These are phyloP conservation scores for Pseudomicrostroma phylloplanum DNA, from an alignment of 1,284 basidiomycete species.

Conservation along the genomic window DNA sequence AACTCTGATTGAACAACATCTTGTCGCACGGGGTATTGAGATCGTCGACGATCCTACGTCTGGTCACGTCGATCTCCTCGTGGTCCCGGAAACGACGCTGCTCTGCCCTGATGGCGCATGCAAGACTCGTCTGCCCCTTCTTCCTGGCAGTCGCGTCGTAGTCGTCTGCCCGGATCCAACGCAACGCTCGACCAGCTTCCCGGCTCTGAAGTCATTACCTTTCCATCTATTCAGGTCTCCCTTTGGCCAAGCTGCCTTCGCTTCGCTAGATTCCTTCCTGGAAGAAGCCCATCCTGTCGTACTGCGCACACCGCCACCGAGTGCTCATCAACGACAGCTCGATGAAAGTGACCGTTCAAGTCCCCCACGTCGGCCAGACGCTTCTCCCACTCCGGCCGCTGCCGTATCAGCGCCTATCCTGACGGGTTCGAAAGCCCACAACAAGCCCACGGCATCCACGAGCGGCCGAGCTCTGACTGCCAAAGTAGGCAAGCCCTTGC, in stretches of 20 bases:
- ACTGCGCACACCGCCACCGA: slow-evolving; percentile 13
- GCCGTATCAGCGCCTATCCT: too few species aligned
- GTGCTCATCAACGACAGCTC: neutral
- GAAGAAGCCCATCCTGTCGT: slow-evolving; percentile 21
- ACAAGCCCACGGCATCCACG: too few species aligned
- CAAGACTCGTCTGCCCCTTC: neutral
- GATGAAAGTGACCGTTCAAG: too few species aligned
- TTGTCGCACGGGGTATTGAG: slow-evolving; percentile 1
- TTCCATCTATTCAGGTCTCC: slow-evolving; percentile 22
- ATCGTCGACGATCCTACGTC: neutral
- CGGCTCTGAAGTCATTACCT: neutral
- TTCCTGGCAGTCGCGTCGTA: slow-evolving; percentile 7
- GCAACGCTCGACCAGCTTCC: slow-evolving; percentile 3
- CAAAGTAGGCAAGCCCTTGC: neutral
- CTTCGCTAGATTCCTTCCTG: slow-evolving; percentile 26
- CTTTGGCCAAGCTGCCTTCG: slow-evolving; percentile 27
- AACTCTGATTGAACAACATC: too few species aligned
- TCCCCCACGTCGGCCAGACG: too few species aligned
- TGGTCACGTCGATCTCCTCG: slow-evolving; percentile 11
- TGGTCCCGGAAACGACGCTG: slow-evolving; percentile 9
- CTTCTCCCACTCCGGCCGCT: too few species aligned
- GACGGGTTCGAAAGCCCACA: too few species aligned
- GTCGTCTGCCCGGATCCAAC: slow-evolving; percentile 13
- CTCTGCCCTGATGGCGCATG: neutral
- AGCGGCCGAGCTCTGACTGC: too few species aligned